Percentiles rank a stretch among this genome's conserved stretches.
phyloP scores from a whole-genome alignment of 139 green algal species.

The Eudorina sp. region DNA sequence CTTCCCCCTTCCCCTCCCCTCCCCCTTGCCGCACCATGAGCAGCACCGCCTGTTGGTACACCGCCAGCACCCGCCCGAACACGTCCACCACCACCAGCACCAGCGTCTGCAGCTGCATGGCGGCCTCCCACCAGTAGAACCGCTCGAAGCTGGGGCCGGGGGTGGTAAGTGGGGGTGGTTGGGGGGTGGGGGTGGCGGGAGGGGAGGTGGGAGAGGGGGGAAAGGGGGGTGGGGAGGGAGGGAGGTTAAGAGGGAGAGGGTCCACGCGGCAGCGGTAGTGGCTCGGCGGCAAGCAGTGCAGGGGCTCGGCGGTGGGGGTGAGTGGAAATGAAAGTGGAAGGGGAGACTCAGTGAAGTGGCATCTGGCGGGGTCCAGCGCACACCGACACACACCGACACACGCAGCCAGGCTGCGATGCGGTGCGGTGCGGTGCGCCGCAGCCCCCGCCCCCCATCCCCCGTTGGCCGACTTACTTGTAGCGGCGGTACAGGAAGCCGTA shows the following conservation, averaged over 20 bases:
- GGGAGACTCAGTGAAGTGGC: too few relatives aligned
- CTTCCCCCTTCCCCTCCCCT: not conserved
- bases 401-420: too few relatives aligned
- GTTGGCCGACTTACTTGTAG: slow-evolving; percentile 30
- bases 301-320: too few relatives aligned
- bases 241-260: too few relatives aligned
- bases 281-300: too few relatives aligned
- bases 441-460: too few relatives aligned
- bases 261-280: too few relatives aligned
- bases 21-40: slow-evolving; percentile 1
- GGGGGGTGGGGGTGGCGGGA: not conserved
- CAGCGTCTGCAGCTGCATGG: slow-evolving; percentile 41
- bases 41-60: slow-evolving; percentile 48
- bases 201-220: not conserved
- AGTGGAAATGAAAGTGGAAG: too few relatives aligned
- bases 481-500: slow-evolving; percentile 51
- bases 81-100: slow-evolving; percentile 49
- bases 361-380: too few relatives aligned
- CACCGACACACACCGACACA: too few relatives aligned
- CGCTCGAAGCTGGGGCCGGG: not conserved
- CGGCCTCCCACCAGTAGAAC: slow-evolving; percentile 35
- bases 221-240: not conserved
- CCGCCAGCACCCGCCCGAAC: slow-evolving; percentile 39
- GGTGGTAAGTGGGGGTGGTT: too few relatives aligned
- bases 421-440: too few relatives aligned